phyloP scores from a whole-genome alignment of 1,284 basidiomycete species.

The Grifola frondosa region DNA sequence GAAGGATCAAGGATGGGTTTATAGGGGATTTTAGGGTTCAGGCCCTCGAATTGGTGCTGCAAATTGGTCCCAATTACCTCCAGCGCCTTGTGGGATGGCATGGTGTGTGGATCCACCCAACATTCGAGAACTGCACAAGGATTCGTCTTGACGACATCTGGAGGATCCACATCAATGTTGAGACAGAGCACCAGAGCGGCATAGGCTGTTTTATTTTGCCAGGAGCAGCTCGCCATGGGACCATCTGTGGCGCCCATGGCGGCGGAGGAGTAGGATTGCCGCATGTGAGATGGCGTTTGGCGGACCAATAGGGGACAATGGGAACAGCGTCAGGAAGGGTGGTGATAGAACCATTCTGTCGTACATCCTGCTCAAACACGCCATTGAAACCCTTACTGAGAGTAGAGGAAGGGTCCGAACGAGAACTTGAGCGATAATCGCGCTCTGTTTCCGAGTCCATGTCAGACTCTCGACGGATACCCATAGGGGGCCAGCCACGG shows the following conservation, averaged over 20 bases:
- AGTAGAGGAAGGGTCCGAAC: slow-evolving; percentile 44
- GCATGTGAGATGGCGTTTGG: slow-evolving; percentile 84
- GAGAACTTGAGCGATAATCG: slow-evolving; percentile 40
- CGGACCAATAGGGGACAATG: slow-evolving; percentile 75
- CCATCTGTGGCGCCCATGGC: slow-evolving; percentile 60
- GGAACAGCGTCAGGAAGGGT: slow-evolving; percentile 54
- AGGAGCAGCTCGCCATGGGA: slow-evolving; percentile 78
- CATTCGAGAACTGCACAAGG: slow-evolving; percentile 95
- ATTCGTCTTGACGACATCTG: slow-evolving; percentile 95
- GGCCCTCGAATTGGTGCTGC: slow-evolving; percentile 94
- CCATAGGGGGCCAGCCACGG: slow-evolving; percentile 17
- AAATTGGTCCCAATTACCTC: slow-evolving; percentile 91
- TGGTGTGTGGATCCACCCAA: slow-evolving; percentile 94
- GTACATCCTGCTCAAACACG: slow-evolving; percentile 33
- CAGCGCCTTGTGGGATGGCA: slow-evolving; percentile 86
- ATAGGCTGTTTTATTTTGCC: slow-evolving; percentile 89
- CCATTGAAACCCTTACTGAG: slow-evolving; percentile 33
- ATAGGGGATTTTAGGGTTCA: slow-evolving; percentile 88
- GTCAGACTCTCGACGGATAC: slow-evolving; percentile 30
- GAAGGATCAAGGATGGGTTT: slow-evolving; percentile 94
- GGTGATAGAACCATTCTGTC: slow-evolving; percentile 37
- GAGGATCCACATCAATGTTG: slow-evolving; percentile 97
- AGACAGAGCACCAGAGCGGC: slow-evolving; percentile 94
- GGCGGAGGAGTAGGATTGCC: slow-evolving; percentile 78
- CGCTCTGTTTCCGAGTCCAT: slow-evolving; percentile 48